phyloP scores from a whole-genome alignment of 352 stramenopile species.

The Pythium vanterpoolii region DNA sequence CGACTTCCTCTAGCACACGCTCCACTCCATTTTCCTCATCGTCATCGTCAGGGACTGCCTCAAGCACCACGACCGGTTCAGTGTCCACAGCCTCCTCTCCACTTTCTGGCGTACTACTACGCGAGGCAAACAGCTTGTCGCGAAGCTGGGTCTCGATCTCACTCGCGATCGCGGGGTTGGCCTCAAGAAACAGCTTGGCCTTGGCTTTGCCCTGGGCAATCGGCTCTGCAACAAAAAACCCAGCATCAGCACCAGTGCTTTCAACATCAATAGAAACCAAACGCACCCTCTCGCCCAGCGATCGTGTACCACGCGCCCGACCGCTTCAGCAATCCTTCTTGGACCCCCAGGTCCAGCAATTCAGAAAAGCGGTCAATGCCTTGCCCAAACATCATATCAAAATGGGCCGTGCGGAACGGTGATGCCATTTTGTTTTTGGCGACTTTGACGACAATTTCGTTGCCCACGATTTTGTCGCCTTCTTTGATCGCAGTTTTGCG shows the following conservation, averaged over 20 bases:
- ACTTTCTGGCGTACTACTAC: constrained; percentile 9
- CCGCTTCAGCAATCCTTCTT: constrained; percentile 71
- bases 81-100: not conserved
- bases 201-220: constrained; percentile 84
- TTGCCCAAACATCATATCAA: constrained; percentile 97
- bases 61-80: not conserved
- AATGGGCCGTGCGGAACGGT: constrained; percentile 93
- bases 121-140: constrained; percentile 48
- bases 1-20: constrained; percentile 16
- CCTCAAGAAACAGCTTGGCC: constrained; percentile 76
- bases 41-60: not conserved
- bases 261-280: not conserved
- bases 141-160: constrained; percentile 75
- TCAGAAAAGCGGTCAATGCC: constrained; percentile 93
- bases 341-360: constrained; percentile 76
- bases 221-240: constrained; percentile 39
- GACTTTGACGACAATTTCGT: constrained; percentile 97
- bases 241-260: not conserved
- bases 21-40: constrained; percentile 13
- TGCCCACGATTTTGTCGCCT: constrained; percentile 91
- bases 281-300: constrained; percentile 49
- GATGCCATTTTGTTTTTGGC: constrained; percentile 99
- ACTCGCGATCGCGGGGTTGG: constrained; percentile 64
- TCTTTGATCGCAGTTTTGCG: constrained; percentile 92
- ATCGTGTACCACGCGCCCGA: constrained; percentile 81